Base-by-base conservation (phyloP, 768 basidiomycete genomes). In the Clitopilus passeckerianus region DNA sequence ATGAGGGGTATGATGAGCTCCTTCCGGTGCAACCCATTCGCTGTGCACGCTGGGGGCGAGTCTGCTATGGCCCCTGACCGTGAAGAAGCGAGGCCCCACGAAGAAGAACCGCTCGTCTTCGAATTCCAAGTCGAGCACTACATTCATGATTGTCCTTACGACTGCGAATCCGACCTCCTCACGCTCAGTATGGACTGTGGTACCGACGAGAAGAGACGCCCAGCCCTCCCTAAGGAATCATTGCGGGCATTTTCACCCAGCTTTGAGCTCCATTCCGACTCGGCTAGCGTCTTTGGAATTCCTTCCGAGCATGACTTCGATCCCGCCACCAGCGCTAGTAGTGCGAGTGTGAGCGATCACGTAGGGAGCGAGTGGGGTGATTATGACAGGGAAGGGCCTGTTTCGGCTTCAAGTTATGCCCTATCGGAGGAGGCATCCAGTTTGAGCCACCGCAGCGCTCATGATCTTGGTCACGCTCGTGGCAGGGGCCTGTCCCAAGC, bases 1-100 rank as follows among this genome's bases (percentile, higher is more conserved):
- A 90, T 90, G 90, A 82, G 86, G 57, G 74, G 75, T 53, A 85
- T 90, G 84, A 92, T 92, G 90, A 82, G 83, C 44, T 83, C 86
- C 20, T 89, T 91, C 69, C 81, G 90, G 7, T 78, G 91, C 64
- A 87, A 91, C 70, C 89, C 88, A 0, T 91, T 91, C 64, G 80
- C 88, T 22, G 83, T 86, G 74, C 84, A 88, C 63, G 82, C 76
- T 59, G 78, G 76, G 30, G 74, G 77, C 37, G 77, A 77, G 53
- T 75, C 77, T 4, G 60, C 71, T 2, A 70, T 75, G 6, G 63
- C 68, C 1, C 61, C 62, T 9, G 72, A 77, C 7, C 82, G 79
- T 78, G 78, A 80, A 57, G 81, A 83, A 57, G 80, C 86, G 5
- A 80, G 81, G 0, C 83, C 89, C 0, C 74, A 89, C 55, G 81